Evolutionary conservation across 306 rosid species (phyloP).

Genomic region (Dalbergia cultrata): DNA sequence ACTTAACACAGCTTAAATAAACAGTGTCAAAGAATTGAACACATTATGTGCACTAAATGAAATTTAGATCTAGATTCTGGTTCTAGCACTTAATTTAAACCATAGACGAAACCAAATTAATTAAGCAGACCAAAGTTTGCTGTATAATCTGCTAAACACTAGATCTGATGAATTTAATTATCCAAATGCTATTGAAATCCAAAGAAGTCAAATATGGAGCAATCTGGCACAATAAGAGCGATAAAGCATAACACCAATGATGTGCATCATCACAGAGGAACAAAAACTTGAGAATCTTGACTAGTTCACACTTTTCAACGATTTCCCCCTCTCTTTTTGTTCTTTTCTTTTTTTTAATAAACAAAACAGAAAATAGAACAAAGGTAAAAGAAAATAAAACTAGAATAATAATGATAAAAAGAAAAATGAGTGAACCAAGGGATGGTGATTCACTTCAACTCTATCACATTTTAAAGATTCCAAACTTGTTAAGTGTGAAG

Average conservation of each 20-base stretch:
- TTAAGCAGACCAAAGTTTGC: neutral
- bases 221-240: neutral
- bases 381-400: too few species aligned
- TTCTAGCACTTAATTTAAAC: neutral
- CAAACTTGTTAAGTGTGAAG: too few species aligned
- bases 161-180: neutral
- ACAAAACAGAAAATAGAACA: too few species aligned
- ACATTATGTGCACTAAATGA: neutral
- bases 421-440: too few species aligned
- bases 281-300: too few species aligned
- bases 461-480: too few species aligned
- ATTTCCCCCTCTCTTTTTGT: too few species aligned
- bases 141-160: neutral
- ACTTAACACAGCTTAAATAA: neutral
- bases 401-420: too few species aligned
- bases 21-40: constrained; percentile 2
- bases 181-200: neutral
- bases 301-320: too few species aligned
- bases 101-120: neutral
- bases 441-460: too few species aligned
- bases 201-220: too few species aligned
- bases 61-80: constrained; percentile 11
- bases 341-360: too few species aligned
- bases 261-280: neutral
- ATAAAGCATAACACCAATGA: neutral